Conservation (phyloP, 139 green algal genomes). For the Microglena sp. region DNA sequence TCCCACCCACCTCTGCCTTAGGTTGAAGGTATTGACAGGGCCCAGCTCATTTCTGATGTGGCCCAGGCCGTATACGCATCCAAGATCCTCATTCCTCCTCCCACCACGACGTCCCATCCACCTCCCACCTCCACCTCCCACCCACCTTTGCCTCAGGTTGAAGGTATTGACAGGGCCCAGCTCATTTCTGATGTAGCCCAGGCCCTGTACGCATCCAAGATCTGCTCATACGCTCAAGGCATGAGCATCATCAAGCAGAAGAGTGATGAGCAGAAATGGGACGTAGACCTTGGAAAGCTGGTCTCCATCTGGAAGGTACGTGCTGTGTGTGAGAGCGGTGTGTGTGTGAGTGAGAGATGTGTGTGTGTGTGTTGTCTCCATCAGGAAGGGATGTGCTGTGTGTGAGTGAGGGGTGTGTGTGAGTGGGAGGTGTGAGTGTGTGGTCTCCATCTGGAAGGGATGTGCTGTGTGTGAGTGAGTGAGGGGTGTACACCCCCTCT, state of each 20-base stretch:
- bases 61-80: conserved; percentile 78
- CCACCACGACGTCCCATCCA: too few species aligned
- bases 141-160: too few species aligned
- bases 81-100: too few species aligned
- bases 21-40: conserved; percentile 68
- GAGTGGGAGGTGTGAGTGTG: too few species aligned
- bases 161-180: conserved; percentile 74
- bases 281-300: conserved; percentile 82
- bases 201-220: conserved; percentile 84
- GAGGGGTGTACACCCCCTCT: too few species aligned
- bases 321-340: too few species aligned
- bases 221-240: conserved; percentile 90
- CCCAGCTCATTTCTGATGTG: conserved; percentile 80
- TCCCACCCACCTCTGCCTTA: too few species aligned
- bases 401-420: too few species aligned
- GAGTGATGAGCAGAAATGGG: conserved; percentile 74
- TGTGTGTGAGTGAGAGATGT: neutral
- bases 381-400: too few species aligned
- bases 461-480: too few species aligned
- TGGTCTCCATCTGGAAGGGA: too few species aligned
- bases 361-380: neutral
- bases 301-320: conserved; percentile 94
- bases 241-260: conserved; percentile 98
- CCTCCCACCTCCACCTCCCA: too few species aligned
- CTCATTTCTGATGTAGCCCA: conserved; percentile 80